These are phyloP conservation scores for Dictyostelium citrinum DNA, from an alignment of 78 protist species.

Conservation along the genomic window DNA sequence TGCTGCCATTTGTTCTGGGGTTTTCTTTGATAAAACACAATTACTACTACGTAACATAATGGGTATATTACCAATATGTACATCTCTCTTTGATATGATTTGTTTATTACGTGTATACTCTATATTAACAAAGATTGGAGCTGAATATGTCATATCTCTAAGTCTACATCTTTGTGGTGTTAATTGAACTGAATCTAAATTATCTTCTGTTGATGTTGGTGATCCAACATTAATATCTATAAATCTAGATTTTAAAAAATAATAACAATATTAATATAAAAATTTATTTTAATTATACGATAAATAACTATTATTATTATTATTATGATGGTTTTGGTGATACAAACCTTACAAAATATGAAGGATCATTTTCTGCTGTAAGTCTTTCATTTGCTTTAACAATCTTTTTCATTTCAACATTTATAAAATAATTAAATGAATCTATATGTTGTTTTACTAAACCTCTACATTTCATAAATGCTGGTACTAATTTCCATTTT, in stretches of 20 bases:
- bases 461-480: constrained; percentile 94
- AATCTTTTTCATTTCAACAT: constrained; percentile 86
- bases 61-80: constrained; percentile 97
- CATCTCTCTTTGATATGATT: constrained; percentile 15
- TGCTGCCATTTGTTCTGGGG: constrained; percentile 86
- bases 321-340: too few relatives aligned
- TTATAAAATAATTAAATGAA: constrained; percentile 95
- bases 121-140: constrained; percentile 95
- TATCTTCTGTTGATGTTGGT: constrained; percentile 86
- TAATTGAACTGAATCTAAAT: constrained; percentile 2
- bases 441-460: constrained; percentile 98
- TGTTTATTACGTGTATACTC: constrained; percentile 89
- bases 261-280: background rate
- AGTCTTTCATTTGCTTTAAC: constrained; percentile 88
- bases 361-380: constrained; percentile 89
- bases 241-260: constrained; percentile 8
- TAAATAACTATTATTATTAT: too few relatives aligned
- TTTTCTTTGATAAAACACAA: constrained; percentile 89
- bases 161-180: constrained; percentile 98
- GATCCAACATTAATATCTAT: constrained; percentile 88
- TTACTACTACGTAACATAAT: constrained; percentile 96
- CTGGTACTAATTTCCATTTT: constrained; percentile 97
- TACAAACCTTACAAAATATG: constrained; percentile 82
- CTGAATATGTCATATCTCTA: constrained; percentile 98
- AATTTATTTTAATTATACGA: too few relatives aligned